Conservation (phyloP, 177 flowering plant species). For the Vitis hybrid region DNA sequence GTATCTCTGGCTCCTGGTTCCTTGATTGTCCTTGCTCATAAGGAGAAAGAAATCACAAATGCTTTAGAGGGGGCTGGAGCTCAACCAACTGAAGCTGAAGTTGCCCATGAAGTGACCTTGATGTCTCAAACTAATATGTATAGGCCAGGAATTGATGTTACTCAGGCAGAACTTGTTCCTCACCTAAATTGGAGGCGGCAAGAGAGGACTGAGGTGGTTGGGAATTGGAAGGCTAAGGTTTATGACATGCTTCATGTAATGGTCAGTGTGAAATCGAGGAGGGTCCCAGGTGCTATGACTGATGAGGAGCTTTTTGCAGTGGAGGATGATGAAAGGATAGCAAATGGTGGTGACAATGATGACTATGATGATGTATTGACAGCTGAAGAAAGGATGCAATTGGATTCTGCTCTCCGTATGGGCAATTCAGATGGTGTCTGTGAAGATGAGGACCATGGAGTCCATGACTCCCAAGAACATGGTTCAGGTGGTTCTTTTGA, state of each 20-base stretch:
- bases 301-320: slow-evolving; percentile 95
- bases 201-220: slow-evolving; percentile 94
- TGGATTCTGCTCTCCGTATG: slow-evolving; percentile 84
- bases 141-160: slow-evolving; percentile 98
- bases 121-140: slow-evolving; percentile 99
- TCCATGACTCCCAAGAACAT: slow-evolving; percentile 48
- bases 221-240: slow-evolving; percentile 91
- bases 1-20: slow-evolving; percentile 76
- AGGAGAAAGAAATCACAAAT: slow-evolving; percentile 92
- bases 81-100: slow-evolving; percentile 90
- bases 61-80: slow-evolving; percentile 96
- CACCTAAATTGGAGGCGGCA: slow-evolving; percentile 96
- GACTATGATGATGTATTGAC: slow-evolving; percentile 83
- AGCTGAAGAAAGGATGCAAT: slow-evolving; percentile 84
- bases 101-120: slow-evolving; percentile 92
- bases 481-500: slow-evolving; percentile 46
- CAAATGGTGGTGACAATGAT: slow-evolving; percentile 62
- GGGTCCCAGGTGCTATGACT: slow-evolving; percentile 99
- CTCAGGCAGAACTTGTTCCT: slow-evolving; percentile 93
- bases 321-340: slow-evolving; percentile 71
- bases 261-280: slow-evolving; percentile 96
- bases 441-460: slow-evolving; percentile 66
- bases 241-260: slow-evolving; percentile 97
- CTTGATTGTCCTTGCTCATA: slow-evolving; percentile 87
- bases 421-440: slow-evolving; percentile 60